Evolutionary conservation across 495 filamentous ascomycete species (phyloP).

Genomic region (Aspergillus carlsbadensis): DNA sequence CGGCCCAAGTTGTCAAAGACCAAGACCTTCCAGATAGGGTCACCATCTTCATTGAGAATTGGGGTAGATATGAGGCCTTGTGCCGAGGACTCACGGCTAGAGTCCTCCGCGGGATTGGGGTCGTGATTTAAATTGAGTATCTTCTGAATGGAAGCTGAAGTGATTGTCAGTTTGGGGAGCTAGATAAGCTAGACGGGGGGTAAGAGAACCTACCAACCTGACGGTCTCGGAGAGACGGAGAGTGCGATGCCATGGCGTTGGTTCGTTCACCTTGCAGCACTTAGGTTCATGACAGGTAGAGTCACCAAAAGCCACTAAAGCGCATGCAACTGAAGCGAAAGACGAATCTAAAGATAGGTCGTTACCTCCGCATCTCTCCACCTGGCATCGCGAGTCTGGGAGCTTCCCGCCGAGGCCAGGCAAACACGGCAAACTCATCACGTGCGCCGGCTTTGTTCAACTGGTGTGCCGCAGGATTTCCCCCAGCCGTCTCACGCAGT

Average conservation of each 20-base stretch:
- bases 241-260: constrained; percentile 65
- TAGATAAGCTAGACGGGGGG: constrained; percentile 47
- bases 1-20: constrained; percentile 70
- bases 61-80: constrained; percentile 71
- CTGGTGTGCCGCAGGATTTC: neutral
- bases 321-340: neutral
- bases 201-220: constrained; percentile 83
- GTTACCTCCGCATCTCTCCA: constrained; percentile 17
- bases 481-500: constrained; percentile 13
- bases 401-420: constrained; percentile 15
- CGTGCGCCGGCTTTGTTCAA: constrained; percentile 16
- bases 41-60: constrained; percentile 83
- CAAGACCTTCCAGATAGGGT: constrained; percentile 74
- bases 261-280: constrained; percentile 18
- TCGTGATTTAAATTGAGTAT: constrained; percentile 92
- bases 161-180: neutral
- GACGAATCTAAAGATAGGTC: neutral
- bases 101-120: constrained; percentile 51
- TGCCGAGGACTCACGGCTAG: constrained; percentile 50
- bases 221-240: constrained; percentile 85
- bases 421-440: constrained; percentile 22
- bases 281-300: constrained; percentile 23
- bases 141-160: constrained; percentile 85
- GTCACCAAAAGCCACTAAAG: neutral
- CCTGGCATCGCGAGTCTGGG: constrained; percentile 22